Base-by-base conservation (phyloP, 345 rosid species). In the Gossypium anomalum region DNA sequence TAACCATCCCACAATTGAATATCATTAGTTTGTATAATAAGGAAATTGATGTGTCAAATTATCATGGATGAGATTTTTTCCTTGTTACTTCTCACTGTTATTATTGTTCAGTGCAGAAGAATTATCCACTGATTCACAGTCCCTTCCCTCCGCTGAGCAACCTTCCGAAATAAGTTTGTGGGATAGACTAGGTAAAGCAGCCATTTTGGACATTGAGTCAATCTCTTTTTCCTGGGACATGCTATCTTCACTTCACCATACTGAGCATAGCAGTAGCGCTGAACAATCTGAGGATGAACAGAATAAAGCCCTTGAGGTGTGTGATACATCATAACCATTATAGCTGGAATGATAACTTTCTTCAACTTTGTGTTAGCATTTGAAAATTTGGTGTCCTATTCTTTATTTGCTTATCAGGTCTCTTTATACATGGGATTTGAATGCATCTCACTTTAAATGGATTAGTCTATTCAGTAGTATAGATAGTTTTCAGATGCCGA, bases 231-330 rank as follows among this genome's bases (percentile, higher is more conserved):
- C 97, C 3, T 95, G 99, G 99, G 90, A 83, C 77, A 85, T 85
- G 93, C 86, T 95, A 38, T 89, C 98, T 79, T 95, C 99, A 6
- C 99, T 95, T 81, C 98, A 95, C 80, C 97, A 91, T 84, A 89
- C 96, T 22, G 99, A 91, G 78, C 99, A 95, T 73, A 83, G 92
- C 78, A 88, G 92, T 70, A 91, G 92, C 85, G 82, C 87, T 12
- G 97, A 89, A 27, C 86, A 83, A 52, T 93, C 94, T 2, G 99
- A 95, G 86, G 99, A 95, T 72, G 99, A 95, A 76, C 80, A 87
- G 81, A 84, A 80, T 80, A 93, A 89, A 84, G 90, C 98, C 25
- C 92, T 95, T 41, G 99, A 93, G 97, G 98, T 90, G 76, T 75
- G 74, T 63, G 22, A 52, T 73, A 73, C 44, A 27, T 61, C 75